Percentiles rank a stretch among this genome's conserved stretches.
Evolutionary conservation across 306 rosid genomes (phyloP).

Genomic region (Senna siamea): DNA sequence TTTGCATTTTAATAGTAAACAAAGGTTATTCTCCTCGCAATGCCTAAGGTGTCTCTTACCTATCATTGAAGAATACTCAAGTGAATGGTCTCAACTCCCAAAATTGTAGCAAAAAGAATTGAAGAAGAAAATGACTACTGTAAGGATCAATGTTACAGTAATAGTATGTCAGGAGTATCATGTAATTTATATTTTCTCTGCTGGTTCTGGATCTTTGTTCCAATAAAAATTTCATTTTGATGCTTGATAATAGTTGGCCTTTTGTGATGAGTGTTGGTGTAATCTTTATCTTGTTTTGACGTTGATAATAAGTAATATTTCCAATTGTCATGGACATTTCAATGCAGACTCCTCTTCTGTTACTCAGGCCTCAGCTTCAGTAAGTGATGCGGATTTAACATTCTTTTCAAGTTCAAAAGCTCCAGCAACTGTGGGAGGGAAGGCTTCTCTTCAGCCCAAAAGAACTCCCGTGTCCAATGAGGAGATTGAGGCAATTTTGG

Average conservation of each 20-base stretch:
- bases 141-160: neutral
- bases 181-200: neutral
- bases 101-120: neutral
- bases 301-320: constrained; percentile 7
- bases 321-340: neutral
- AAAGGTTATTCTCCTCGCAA: constrained; percentile 3
- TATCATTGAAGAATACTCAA: neutral
- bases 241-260: constrained; percentile 15
- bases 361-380: constrained; percentile 45
- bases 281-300: neutral
- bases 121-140: neutral
- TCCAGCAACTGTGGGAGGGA: constrained; percentile 66
- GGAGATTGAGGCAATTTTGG: constrained; percentile 96
- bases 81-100: constrained; percentile 16
- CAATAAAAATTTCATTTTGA: neutral
- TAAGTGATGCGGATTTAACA: constrained; percentile 42
- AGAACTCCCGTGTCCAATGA: constrained; percentile 83
- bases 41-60: neutral
- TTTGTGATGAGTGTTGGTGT: neutral
- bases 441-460: constrained; percentile 93
- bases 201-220: neutral
- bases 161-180: neutral
- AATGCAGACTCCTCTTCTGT: constrained; percentile 65
- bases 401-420: constrained; percentile 62
- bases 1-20: neutral